These are phyloP conservation scores for Boletus vermiculosoides DNA, from an alignment of 768 basidiomycete genomes.

Conservation along the genomic window DNA sequence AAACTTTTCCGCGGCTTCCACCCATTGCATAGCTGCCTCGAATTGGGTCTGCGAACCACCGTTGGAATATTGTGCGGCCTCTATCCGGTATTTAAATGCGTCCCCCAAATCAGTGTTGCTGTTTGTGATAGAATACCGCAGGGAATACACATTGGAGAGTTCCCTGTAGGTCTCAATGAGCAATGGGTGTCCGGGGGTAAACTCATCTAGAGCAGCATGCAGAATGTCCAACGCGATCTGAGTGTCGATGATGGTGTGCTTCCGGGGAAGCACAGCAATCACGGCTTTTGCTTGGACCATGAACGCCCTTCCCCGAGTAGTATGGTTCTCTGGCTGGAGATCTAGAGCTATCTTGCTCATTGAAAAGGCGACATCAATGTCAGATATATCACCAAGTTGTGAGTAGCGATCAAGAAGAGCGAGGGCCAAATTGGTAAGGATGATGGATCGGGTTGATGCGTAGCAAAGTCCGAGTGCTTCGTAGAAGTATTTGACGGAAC, in stretches of 20 bases:
- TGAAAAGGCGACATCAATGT: slow-evolving; percentile 9
- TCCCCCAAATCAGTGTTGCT: slow-evolving; percentile 21
- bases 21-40: slow-evolving; percentile 24
- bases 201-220: slow-evolving; percentile 9
- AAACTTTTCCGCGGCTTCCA: slow-evolving; percentile 16
- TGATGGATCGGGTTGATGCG: no score
- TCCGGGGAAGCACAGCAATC: slow-evolving; percentile 6
- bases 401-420: slow-evolving; percentile 10
- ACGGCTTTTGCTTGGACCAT: slow-evolving; percentile 22
- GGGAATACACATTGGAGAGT: slow-evolving; percentile 6
- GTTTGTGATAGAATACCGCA: slow-evolving; percentile 6
- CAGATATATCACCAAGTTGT: background rate
- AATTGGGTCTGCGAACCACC: slow-evolving; percentile 19
- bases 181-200: slow-evolving; percentile 6
- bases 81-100: slow-evolving; percentile 18
- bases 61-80: slow-evolving; percentile 16
- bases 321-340: slow-evolving; percentile 15
- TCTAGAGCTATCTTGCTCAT: slow-evolving; percentile 12
- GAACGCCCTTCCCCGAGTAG: slow-evolving; percentile 12
- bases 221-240: slow-evolving; percentile 21
- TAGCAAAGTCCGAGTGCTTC: background rate
- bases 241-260: slow-evolving; percentile 9
- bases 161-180: slow-evolving; percentile 13
- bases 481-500: background rate
- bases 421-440: slow-evolving; percentile 4